Conservation (phyloP, 306 rosid species). For the Castanopsis chinensis region DNA sequence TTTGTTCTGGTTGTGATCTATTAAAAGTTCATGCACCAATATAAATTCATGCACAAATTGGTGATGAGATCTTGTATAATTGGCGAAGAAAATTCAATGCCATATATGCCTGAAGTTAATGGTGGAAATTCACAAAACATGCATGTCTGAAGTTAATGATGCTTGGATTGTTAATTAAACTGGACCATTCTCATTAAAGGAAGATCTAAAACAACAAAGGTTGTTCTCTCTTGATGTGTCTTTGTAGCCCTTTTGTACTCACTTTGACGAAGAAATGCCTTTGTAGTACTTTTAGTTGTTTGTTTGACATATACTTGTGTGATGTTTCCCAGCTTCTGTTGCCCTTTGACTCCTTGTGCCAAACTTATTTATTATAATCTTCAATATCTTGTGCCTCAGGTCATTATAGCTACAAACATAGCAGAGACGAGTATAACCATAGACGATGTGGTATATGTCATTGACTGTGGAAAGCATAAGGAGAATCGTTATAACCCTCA, state of each 20-base stretch:
- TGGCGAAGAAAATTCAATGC: not conserved
- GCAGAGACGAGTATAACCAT: constrained; percentile 98
- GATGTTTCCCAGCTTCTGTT: not conserved
- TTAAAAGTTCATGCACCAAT: too few species aligned
- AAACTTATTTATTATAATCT: not conserved
- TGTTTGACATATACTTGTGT: not conserved
- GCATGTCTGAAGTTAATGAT: not conserved
- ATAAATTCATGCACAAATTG: too few species aligned
- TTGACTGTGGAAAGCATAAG: constrained; percentile 91
- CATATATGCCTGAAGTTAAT: not conserved
- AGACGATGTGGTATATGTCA: constrained; percentile 89
- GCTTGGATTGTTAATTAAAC: not conserved
- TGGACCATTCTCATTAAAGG: not conserved
- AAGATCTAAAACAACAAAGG: not conserved
- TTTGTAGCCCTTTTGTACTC: not conserved
- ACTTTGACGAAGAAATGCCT: not conserved
- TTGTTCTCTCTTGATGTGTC: not conserved
- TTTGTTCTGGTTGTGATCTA: too few species aligned
- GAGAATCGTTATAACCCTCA: constrained; percentile 97
- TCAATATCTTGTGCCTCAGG: constrained; percentile 42
- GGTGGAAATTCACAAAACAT: not conserved
- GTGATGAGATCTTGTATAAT: not conserved
- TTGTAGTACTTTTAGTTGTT: not conserved
- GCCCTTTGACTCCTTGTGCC: not conserved
- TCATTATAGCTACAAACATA: constrained; percentile 90